Percentiles rank a stretch among this genome's conserved stretches.
These are phyloP conservation scores for Anaeromyces robustus DNA, from an alignment of 192 early-diverging fungal genomes.

Conservation along the genomic window DNA sequence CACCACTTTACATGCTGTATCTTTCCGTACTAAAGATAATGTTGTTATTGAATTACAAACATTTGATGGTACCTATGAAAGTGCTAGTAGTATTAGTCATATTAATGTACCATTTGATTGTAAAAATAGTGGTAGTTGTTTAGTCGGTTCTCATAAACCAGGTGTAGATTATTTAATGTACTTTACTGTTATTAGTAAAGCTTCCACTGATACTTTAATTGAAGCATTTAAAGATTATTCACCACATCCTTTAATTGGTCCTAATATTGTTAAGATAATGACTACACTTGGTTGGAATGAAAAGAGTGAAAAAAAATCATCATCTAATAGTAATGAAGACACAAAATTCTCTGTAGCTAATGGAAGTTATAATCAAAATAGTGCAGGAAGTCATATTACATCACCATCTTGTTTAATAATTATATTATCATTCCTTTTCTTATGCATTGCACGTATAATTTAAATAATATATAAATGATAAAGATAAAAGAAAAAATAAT, in stretches of 20 bases:
- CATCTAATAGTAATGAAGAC: too few species aligned
- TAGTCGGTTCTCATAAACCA: background rate
- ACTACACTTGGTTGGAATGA: background rate
- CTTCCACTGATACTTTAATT: background rate
- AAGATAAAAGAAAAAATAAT: too few species aligned
- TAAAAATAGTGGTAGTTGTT: background rate
- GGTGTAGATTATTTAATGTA: background rate
- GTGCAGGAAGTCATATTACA: too few species aligned
- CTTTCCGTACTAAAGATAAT: background rate
- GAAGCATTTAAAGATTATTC: background rate
- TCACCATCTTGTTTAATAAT: too few species aligned
- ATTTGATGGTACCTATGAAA: background rate
- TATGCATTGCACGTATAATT: too few species aligned
- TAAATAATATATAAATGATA: too few species aligned
- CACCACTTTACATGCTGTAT: background rate
- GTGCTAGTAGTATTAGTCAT: background rate
- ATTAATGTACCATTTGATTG: background rate
- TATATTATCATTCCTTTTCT: too few species aligned
- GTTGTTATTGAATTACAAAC: background rate
- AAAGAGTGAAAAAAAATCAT: background rate
- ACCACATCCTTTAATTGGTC: background rate
- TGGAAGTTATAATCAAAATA: too few species aligned
- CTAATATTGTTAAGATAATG: background rate
- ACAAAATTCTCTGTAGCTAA: too few species aligned
- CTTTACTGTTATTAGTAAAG: background rate